phyloP scores from a whole-genome alignment of 768 basidiomycete genomes.

The Collybiopsis confluens region DNA sequence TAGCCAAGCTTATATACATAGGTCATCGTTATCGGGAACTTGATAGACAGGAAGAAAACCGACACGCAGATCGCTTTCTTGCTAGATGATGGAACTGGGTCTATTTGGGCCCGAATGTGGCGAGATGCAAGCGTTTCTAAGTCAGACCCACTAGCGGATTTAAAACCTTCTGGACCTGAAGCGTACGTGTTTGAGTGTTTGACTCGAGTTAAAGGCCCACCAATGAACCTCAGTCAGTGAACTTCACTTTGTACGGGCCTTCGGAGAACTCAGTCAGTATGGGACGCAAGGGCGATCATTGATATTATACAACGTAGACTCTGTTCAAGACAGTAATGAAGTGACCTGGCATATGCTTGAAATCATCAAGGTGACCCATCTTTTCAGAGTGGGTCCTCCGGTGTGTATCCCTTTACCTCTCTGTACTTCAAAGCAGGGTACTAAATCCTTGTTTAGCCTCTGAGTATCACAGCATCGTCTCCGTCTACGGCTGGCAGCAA shows the following conservation, averaged over 20 bases:
- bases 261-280: slow-evolving; percentile 4
- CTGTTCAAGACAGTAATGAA: neutral
- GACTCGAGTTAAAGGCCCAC: neutral
- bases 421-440: neutral
- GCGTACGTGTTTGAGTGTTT: neutral
- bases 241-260: slow-evolving; percentile 2
- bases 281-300: neutral
- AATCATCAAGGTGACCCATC: neutral
- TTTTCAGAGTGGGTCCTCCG: neutral
- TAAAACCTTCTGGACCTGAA: neutral
- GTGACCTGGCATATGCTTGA: neutral
- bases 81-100: slow-evolving; percentile 3
- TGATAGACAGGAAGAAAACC: neutral
- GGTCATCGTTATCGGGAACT: neutral
- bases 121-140: neutral
- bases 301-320: neutral
- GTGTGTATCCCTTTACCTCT: neutral
- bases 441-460: neutral
- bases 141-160: neutral
- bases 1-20: too few relatives aligned
- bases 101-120: neutral
- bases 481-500: neutral
- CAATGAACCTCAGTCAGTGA: slow-evolving; percentile 4
- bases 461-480: neutral
- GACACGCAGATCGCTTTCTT: neutral